These are phyloP conservation scores for Pseudonectria foliicola DNA, from an alignment of 2,329 filamentous ascomycete species.

Conservation along the genomic window DNA sequence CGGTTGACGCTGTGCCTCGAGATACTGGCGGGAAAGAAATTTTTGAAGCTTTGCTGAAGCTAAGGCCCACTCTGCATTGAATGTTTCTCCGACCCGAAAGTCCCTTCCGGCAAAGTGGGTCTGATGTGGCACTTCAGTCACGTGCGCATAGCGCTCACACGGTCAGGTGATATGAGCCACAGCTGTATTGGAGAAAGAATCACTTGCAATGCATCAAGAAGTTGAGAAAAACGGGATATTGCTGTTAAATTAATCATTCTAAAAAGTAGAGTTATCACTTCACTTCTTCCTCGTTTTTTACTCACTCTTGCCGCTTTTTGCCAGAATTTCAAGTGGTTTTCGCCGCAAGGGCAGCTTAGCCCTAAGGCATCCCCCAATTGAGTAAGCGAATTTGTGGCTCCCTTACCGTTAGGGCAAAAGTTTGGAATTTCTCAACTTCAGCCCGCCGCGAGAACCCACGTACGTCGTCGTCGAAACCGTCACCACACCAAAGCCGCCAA, in stretches of 20 bases:
- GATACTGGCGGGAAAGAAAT: constrained; percentile 26
- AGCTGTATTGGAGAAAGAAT: not conserved
- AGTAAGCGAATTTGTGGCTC: constrained; percentile 40
- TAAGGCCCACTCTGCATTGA: constrained; percentile 15
- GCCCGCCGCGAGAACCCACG: constrained; percentile 36
- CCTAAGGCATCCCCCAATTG: constrained; percentile 31
- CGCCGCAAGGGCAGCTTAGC: constrained; percentile 31
- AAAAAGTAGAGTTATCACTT: not conserved
- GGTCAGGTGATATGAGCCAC: constrained; percentile 18
- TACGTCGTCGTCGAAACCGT: constrained; percentile 42
- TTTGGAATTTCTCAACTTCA: constrained; percentile 42
- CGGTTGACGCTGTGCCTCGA: constrained; percentile 18
- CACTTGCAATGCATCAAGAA: not conserved
- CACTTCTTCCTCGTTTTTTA: constrained; percentile 4
- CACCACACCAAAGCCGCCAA: constrained; percentile 47
- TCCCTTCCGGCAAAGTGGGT: constrained; percentile 7
- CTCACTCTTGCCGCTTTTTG: constrained; percentile 7
- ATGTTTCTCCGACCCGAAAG: constrained; percentile 19
- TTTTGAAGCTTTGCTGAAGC: constrained; percentile 31
- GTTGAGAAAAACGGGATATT: not conserved
- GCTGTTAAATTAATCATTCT: accelerated
- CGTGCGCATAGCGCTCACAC: constrained; percentile 10
- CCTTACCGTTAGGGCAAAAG: constrained; percentile 34
- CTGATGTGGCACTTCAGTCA: constrained; percentile 10
- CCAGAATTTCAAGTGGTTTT: constrained; percentile 1